phyloP scores from a whole-genome alignment of 1,284 basidiomycete species.

The Cutaneotrichosporon spelunceum region DNA sequence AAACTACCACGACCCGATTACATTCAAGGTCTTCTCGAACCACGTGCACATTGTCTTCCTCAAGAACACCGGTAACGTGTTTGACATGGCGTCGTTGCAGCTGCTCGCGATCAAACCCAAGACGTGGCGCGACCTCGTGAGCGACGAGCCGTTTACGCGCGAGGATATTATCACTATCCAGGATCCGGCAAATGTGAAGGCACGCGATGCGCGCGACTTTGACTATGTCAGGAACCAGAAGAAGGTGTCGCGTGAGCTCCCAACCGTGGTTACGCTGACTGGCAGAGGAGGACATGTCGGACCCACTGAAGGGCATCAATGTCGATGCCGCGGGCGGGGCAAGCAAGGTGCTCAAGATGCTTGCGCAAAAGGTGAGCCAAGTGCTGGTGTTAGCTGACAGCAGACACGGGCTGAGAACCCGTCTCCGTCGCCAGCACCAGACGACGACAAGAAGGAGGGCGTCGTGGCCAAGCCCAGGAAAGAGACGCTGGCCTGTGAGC shows the following conservation, averaged over 20 bases:
- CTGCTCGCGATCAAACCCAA: slow-evolving; percentile 68
- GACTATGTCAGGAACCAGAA: slow-evolving; percentile 52
- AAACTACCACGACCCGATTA: slow-evolving; percentile 84
- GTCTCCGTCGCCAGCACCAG: slow-evolving; percentile 13
- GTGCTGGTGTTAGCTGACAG: not conserved
- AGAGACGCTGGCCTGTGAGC: slow-evolving; percentile 44
- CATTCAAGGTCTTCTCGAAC: slow-evolving; percentile 86
- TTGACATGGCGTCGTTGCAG: slow-evolving; percentile 54
- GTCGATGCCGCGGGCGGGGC: slow-evolving; percentile 52
- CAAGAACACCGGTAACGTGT: slow-evolving; percentile 64
- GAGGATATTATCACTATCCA: slow-evolving; percentile 89
- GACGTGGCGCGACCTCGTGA: slow-evolving; percentile 73
- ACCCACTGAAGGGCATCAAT: slow-evolving; percentile 52
- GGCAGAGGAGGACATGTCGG: slow-evolving; percentile 44
- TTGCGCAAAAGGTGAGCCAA: slow-evolving; percentile 50
- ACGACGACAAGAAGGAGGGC: slow-evolving; percentile 35
- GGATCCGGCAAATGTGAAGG: slow-evolving; percentile 51
- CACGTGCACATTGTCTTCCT: slow-evolving; percentile 89
- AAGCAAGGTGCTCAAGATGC: slow-evolving; percentile 51
- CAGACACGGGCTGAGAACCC: slow-evolving; percentile 38
- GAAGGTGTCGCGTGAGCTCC: slow-evolving; percentile 41
- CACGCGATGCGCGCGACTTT: slow-evolving; percentile 49
- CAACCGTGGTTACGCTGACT: not conserved
- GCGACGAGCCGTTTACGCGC: slow-evolving; percentile 80
- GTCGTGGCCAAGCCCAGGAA: slow-evolving; percentile 43